These are phyloP conservation scores for Trametes pubescens DNA, from an alignment of 1,284 basidiomycete species.

Conservation along the genomic window DNA sequence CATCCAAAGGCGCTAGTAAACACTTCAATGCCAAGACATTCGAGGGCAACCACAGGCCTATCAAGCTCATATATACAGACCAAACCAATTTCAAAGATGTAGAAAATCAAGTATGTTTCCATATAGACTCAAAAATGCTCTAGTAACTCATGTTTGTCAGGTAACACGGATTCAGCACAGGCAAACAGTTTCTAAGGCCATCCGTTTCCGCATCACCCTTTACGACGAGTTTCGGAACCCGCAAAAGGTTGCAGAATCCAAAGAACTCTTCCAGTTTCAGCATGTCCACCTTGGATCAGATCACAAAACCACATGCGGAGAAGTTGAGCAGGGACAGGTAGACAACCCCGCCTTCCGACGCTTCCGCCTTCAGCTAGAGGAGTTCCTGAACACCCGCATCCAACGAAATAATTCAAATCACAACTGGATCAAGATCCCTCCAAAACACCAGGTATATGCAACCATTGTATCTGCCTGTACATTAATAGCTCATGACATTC, in stretches of 20 bases:
- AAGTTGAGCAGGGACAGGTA: background rate
- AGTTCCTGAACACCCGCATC: background rate
- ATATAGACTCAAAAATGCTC: background rate
- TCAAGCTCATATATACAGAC: constrained; percentile 37
- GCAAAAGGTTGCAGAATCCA: background rate
- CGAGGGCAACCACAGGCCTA: constrained; percentile 36
- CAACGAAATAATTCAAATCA: too few relatives aligned
- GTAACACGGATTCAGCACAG: constrained; percentile 29
- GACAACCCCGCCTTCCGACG: constrained; percentile 2
- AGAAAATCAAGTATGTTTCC: constrained; percentile 32
- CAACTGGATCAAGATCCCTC: too few relatives aligned
- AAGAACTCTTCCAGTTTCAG: constrained; percentile 9
- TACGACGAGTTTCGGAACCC: constrained; percentile 8
- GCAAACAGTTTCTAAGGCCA: background rate
- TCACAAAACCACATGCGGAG: background rate
- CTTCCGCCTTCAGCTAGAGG: constrained; percentile 5
- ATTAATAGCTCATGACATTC: too few relatives aligned
- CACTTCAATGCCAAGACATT: constrained; percentile 39
- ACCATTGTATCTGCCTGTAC: too few relatives aligned
- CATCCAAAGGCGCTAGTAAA: constrained; percentile 32
- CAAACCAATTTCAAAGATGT: constrained; percentile 44
- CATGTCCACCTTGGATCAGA: background rate
- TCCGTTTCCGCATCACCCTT: constrained; percentile 19
- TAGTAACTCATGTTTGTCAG: constrained; percentile 18
- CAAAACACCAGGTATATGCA: too few relatives aligned